Evolutionary conservation across 1,284 basidiomycete species (phyloP).

Genomic region (Vanrija sp.): DNA sequence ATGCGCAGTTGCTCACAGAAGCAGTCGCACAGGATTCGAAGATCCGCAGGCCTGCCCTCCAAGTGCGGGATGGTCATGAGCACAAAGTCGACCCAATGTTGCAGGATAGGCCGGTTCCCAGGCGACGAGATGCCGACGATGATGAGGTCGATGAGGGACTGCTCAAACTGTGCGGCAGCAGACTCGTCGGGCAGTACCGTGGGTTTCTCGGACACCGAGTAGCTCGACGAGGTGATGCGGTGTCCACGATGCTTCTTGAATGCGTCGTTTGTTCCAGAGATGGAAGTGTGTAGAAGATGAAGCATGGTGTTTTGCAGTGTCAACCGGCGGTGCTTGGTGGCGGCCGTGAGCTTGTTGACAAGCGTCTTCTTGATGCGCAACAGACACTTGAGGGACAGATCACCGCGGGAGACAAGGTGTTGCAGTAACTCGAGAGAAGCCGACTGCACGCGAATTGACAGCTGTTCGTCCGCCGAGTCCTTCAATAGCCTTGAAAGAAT

Average conservation of each 20-base stretch:
- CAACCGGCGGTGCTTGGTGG: slow-evolving; percentile 63
- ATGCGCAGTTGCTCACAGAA: slow-evolving; percentile 69
- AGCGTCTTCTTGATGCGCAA: slow-evolving; percentile 66
- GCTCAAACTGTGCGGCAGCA: slow-evolving; percentile 22
- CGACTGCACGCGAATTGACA: slow-evolving; percentile 59
- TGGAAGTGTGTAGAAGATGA: slow-evolving; percentile 79
- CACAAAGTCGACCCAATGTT: slow-evolving; percentile 96
- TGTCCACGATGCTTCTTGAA: slow-evolving; percentile 14
- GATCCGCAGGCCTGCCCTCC: slow-evolving; percentile 55
- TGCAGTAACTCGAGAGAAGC: slow-evolving; percentile 76
- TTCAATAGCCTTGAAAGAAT: slow-evolving; percentile 16
- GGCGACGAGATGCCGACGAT: slow-evolving; percentile 70
- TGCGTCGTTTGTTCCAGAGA: slow-evolving; percentile 53
- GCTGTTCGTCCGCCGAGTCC: slow-evolving; percentile 49
- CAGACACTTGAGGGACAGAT: slow-evolving; percentile 60
- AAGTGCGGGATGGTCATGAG: slow-evolving; percentile 75
- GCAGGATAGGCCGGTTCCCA: slow-evolving; percentile 71
- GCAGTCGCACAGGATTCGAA: slow-evolving; percentile 77
- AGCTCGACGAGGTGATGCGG: slow-evolving; percentile 22
- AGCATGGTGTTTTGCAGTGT: slow-evolving; percentile 90
- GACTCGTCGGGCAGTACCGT: neutral
- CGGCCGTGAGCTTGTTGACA: slow-evolving; percentile 69
- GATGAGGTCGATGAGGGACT: slow-evolving; percentile 67
- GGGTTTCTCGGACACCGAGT: slow-evolving; percentile 14
- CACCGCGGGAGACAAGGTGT: slow-evolving; percentile 70